Conservation (phyloP, 2,329 filamentous ascomycete genomes). For the Mycogone perniciosa region DNA sequence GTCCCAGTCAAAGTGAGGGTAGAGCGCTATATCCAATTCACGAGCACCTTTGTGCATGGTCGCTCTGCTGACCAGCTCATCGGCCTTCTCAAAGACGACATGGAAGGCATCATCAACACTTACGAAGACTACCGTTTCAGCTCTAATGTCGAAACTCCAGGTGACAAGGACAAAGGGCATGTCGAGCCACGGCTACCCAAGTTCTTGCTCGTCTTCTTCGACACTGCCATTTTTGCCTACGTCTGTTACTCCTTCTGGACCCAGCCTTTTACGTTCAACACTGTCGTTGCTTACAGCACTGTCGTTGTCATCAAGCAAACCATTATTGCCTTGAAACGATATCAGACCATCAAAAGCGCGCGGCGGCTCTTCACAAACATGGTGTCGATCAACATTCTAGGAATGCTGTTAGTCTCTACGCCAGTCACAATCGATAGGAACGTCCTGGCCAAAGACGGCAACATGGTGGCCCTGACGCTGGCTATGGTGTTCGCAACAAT, state of each 20-base stretch:
- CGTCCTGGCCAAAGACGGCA: conserved; percentile 12
- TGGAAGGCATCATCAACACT: conserved; percentile 16
- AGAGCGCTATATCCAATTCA: conserved; percentile 17
- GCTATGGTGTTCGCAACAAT: conserved; percentile 18
- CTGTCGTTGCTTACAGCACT: conserved; percentile 17
- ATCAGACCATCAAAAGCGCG: conserved; percentile 17
- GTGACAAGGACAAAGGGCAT: conserved; percentile 8
- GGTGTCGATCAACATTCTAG: conserved; percentile 17
- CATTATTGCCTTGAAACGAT: conserved; percentile 17
- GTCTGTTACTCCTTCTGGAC: conserved; percentile 18
- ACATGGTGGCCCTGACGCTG: conserved; percentile 15
- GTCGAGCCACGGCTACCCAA: conserved; percentile 16
- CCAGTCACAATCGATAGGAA: conserved; percentile 15
- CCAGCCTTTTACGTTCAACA: conserved; percentile 19
- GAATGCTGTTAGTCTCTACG: conserved; percentile 16
- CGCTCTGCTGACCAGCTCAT: conserved; percentile 17
- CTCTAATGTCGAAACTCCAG: not conserved
- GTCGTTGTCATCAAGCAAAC: conserved; percentile 18
- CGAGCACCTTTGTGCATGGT: conserved; percentile 13
- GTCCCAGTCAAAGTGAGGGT: conserved; percentile 14
- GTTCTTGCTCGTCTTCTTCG: conserved; percentile 16
- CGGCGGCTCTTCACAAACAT: conserved; percentile 18
- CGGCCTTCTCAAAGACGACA: conserved; percentile 16
- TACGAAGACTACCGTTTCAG: conserved; percentile 13
- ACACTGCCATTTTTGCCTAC: conserved; percentile 17